A percentile compares a stretch with the other conserved stretches of the same genome.
phyloP scores from a whole-genome alignment of 2,329 filamentous ascomycete genomes.

The Aspergillus proliferans region DNA sequence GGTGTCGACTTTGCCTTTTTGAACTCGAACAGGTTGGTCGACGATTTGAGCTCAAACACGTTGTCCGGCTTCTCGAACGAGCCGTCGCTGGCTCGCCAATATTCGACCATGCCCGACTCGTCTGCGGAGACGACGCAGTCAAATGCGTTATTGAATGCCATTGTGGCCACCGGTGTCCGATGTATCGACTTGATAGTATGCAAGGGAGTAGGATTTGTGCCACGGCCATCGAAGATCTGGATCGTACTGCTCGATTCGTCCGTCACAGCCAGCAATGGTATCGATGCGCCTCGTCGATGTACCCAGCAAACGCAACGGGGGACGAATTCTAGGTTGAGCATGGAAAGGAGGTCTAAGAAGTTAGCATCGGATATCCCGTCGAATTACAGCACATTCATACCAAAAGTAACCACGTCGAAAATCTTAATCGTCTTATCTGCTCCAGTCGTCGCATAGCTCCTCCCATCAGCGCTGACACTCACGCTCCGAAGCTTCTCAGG shows the following conservation, averaged over 20 bases:
- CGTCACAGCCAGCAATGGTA: slow-evolving; percentile 79
- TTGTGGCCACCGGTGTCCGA: slow-evolving; percentile 69
- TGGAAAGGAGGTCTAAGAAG: slow-evolving; percentile 63
- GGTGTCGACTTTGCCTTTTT: slow-evolving; percentile 89
- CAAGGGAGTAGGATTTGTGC: slow-evolving; percentile 68
- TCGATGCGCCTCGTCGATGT: slow-evolving; percentile 76
- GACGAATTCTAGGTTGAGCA: slow-evolving; percentile 68
- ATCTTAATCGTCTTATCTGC: slow-evolving; percentile 43
- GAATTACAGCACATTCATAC: slow-evolving; percentile 29
- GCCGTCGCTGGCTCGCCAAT: slow-evolving; percentile 72
- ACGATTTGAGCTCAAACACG: slow-evolving; percentile 89
- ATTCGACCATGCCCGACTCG: slow-evolving; percentile 88
- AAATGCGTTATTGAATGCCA: slow-evolving; percentile 82
- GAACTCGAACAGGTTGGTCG: slow-evolving; percentile 92
- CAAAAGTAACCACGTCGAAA: slow-evolving; percentile 71
- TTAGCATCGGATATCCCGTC: slow-evolving; percentile 6
- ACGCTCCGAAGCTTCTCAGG: slow-evolving; percentile 72
- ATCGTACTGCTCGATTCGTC: slow-evolving; percentile 67
- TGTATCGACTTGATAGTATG: slow-evolving; percentile 78
- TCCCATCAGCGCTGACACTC: slow-evolving; percentile 79
- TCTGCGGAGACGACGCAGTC: slow-evolving; percentile 91
- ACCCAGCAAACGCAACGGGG: slow-evolving; percentile 88
- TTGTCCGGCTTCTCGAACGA: slow-evolving; percentile 85
- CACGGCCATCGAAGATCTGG: slow-evolving; percentile 80
- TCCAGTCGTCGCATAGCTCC: slow-evolving; percentile 88